Base-by-base conservation (phyloP, 305 asterid species). In the Plantago lanceolata region DNA sequence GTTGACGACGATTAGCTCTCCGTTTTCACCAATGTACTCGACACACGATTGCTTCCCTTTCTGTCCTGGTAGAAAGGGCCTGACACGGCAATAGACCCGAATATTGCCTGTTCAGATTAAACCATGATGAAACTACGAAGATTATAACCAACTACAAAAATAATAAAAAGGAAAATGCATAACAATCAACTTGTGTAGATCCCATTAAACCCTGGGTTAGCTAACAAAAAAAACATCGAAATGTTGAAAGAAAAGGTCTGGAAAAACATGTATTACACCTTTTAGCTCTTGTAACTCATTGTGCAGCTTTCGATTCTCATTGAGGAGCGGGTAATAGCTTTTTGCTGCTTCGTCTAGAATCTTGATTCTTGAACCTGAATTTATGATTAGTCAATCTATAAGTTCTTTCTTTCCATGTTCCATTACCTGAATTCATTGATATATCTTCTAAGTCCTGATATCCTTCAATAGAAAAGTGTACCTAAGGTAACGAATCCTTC, bases 211-310 rank as follows among this genome's bases (percentile, higher is more conserved):
- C 28, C 28, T 24, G 28, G 28, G 1, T 1, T 24, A 24, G 28
- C 28, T 24, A 24, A 24, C 28, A 1, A 3, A 24, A 24, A 3
- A 24, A 24, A 3, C 28, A n/a, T 24, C 3, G 1, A 1, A 31
- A 7, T 31, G 37, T 31, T 31, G 37, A 6, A 31, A 1, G 8
- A 31, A 4, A 31, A 31, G 2, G 28, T 24, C 3, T 24, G 28
- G 28, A 56, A 7, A 56, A 31, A 4, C 6, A 31, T 31, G 66
- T 58, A 60, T 48, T 24, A 52, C 63, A 89, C 99, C 99, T 90
- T 85, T 93, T 63, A 93, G 76, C 72, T 93, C 97, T 72, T 85
- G 96, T 14, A 93, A 82, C 75, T 89, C 96, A 52, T 93, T 93
- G 70, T 89, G 96, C 71, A 93, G 69, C 83, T 87, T 89, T 48